Evolutionary conservation across 371 early-diverging fungal species (phyloP), one percentile per base, ranked within the genome.

Genomic region (Syncephalastrum sp.): DNA sequence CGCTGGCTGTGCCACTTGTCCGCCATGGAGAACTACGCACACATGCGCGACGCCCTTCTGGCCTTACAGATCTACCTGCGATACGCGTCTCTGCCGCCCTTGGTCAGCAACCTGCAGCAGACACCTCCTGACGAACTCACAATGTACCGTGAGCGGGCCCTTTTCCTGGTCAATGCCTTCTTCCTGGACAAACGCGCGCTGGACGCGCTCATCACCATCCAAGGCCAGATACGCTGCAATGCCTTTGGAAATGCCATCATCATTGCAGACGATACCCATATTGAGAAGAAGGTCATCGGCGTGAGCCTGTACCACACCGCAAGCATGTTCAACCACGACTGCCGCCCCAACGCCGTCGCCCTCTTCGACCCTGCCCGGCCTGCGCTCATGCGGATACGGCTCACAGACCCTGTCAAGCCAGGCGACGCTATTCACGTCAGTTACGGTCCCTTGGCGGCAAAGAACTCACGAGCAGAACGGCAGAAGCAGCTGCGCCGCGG

Each of bases 291-390:
- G 33, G 33, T 29, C 33, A 15, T 65, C 3, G 74, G 74, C 10
- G 59, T 53, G 25, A 68, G 62, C 1, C 43, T 74, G 3, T 74
- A 70, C 43, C 23, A 65, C 13, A 24, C 42, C 7, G 90, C 82
- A 0, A 80, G 91, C 2, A 67, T 93, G 50, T 82, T 95, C 65
- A 95, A 95, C 67, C 94, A 95, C 72, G 87, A 90, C 4, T 94
- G 95, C 63, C 61, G 72, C 8, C 95, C 94, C 7, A 93, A 92
- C 57, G 84, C 86, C 23, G 74, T 83, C 8, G 85, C 85, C n/a
- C 77, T 82, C 56, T 85, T 80, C 56, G 65, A 63, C 21, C 19
- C 25, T 17, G 51, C 33, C 10, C 17, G 13, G 4, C 48, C 48
- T 48, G 19, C 21, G 5, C 19, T 33, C 38, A 23, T 46, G 55